Evolutionary conservation across 176 grass and related monocot species (phyloP).

Genomic region (Aegilops longissima): DNA sequence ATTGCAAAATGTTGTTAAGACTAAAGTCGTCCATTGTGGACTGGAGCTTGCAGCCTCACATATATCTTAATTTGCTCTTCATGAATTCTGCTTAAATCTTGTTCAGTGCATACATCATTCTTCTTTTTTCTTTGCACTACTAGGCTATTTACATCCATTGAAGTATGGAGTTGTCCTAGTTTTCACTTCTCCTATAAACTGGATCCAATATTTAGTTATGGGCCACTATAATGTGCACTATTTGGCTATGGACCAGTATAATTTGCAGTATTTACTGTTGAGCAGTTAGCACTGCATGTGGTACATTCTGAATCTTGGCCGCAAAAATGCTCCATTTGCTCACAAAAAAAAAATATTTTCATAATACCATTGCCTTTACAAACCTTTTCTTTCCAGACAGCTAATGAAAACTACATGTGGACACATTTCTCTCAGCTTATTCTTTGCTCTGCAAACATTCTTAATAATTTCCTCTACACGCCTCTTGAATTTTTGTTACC

Average conservation of each 20-base stretch:
- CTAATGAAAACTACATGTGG: no score
- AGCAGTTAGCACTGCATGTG: no score
- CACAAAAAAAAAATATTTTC: no score
- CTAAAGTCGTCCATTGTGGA: not conserved
- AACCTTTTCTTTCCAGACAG: no score
- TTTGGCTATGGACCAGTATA: not conserved
- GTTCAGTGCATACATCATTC: not conserved
- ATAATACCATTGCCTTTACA: no score
- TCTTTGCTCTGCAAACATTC: not conserved
- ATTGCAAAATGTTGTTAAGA: not conserved
- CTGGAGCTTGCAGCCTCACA: not conserved
- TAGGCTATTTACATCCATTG: not conserved
- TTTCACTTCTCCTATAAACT: not conserved
- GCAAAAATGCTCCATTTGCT: no score
- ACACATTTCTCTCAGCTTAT: not conserved
- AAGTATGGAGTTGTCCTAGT: not conserved
- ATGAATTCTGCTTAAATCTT: no score
- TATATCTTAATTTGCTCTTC: not conserved
- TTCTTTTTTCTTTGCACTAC: not conserved
- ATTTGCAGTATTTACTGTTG: not conserved
- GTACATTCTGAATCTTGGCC: not conserved
- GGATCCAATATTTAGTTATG: constrained; percentile 2
- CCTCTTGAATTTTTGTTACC: not conserved
- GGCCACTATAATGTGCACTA: no score
- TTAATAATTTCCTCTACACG: not conserved